Percentiles rank a stretch among this genome's conserved stretches.
phyloP scores from a whole-genome alignment of 1,284 basidiomycete genomes.

The Pyrrhoderma noxium region DNA sequence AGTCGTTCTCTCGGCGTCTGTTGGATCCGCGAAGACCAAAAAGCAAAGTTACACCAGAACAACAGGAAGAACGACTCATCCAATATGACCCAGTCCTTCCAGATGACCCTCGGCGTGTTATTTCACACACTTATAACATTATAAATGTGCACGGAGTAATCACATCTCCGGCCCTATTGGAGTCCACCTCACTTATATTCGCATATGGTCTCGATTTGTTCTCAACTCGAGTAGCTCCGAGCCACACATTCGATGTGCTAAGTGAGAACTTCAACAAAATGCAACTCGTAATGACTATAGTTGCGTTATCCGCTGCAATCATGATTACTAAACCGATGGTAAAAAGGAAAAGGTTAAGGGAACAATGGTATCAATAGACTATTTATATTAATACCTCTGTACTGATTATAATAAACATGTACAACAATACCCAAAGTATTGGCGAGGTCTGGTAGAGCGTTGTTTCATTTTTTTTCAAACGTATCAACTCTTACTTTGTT shows the following conservation, averaged over 20 bases:
- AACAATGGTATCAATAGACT: slow-evolving; percentile 52
- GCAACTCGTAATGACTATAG: slow-evolving; percentile 82
- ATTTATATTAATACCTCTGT: neutral
- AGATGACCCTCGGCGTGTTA: slow-evolving; percentile 62
- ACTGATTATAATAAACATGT: too few species aligned
- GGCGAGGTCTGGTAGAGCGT: too few species aligned
- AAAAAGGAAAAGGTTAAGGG: slow-evolving; percentile 50
- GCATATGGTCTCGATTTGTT: slow-evolving; percentile 86
- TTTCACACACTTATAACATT: slow-evolving; percentile 78
- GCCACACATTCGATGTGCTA: slow-evolving; percentile 90
- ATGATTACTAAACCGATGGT: slow-evolving; percentile 73
- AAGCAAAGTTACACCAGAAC: slow-evolving; percentile 64
- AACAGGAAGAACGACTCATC: slow-evolving; percentile 77
- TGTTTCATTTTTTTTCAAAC: neutral
- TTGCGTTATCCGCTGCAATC: slow-evolving; percentile 67
- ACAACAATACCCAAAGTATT: too few species aligned
- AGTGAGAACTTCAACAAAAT: slow-evolving; percentile 89
- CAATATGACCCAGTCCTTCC: slow-evolving; percentile 79
- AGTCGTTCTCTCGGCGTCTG: slow-evolving; percentile 65
- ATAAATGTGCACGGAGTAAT: slow-evolving; percentile 58
- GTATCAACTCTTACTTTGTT: too few species aligned
- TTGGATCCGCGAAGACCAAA: slow-evolving; percentile 83
- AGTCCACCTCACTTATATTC: slow-evolving; percentile 89
- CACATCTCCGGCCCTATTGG: slow-evolving; percentile 78
- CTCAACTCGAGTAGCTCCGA: slow-evolving; percentile 76